phyloP scores from a whole-genome alignment of 2,329 filamentous ascomycete genomes.

The Penicillium brevicompactum region DNA sequence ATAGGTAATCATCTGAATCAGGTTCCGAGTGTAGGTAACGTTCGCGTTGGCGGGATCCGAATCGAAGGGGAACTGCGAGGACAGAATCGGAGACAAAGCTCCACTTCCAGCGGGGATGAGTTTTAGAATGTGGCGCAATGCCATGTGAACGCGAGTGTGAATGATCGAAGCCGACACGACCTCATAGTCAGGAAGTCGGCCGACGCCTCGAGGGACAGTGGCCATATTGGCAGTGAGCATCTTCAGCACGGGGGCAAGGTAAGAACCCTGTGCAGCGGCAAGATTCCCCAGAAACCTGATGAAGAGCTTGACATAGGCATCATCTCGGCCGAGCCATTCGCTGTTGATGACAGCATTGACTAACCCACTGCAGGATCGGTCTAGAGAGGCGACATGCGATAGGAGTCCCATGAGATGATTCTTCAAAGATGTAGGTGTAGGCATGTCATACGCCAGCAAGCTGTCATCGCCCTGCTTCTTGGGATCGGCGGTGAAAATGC shows the following conservation, averaged over 20 bases:
- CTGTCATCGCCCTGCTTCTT: constrained; percentile 41
- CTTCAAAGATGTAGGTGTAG: constrained; percentile 54
- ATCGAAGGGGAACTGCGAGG: constrained; percentile 72
- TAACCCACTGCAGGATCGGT: constrained; percentile 59
- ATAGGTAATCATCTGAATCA: constrained; percentile 76
- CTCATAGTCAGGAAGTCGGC: constrained; percentile 57
- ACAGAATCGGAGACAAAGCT: constrained; percentile 68
- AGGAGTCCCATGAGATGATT: constrained; percentile 63
- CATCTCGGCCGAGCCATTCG: constrained; percentile 64
- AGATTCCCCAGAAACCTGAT: constrained; percentile 63
- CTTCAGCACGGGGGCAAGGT: constrained; percentile 71
- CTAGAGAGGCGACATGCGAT: constrained; percentile 57
- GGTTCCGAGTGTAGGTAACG: constrained; percentile 83
- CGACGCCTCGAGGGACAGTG: constrained; percentile 57
- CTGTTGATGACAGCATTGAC: constrained; percentile 61
- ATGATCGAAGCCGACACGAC: constrained; percentile 66
- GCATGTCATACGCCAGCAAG: constrained; percentile 45
- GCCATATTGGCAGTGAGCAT: constrained; percentile 82
- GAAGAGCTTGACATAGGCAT: constrained; percentile 60
- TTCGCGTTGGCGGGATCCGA: constrained; percentile 78
- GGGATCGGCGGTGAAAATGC: constrained; percentile 54
- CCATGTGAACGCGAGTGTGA: constrained; percentile 73
- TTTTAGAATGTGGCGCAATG: constrained; percentile 73
- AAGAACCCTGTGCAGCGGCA: constrained; percentile 79
- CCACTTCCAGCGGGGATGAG: constrained; percentile 79